Conservation (phyloP, 1,139 yeast species). For the Diutina neorugosa region DNA sequence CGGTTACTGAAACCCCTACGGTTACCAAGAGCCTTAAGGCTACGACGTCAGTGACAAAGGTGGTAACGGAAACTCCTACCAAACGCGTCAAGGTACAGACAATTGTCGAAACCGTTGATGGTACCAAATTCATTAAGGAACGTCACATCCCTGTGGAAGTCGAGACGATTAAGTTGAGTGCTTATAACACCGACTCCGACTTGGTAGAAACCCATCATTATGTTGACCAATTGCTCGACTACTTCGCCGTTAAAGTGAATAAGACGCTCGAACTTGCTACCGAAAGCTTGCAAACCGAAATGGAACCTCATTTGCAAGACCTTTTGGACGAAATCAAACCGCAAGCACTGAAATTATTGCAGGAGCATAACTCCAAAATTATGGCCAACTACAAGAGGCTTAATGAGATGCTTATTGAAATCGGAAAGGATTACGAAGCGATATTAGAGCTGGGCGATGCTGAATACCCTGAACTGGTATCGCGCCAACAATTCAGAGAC, state of each 20-base stretch:
- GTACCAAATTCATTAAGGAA: background rate
- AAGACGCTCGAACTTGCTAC: constrained; percentile 32
- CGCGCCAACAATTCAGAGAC: constrained; percentile 51
- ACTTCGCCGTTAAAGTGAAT: constrained; percentile 25
- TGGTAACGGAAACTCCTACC: background rate
- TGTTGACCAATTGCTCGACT: constrained; percentile 18
- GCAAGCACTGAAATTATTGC: constrained; percentile 18
- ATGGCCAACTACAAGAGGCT: constrained; percentile 28
- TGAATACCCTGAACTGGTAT: constrained; percentile 16
- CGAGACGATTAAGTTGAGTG: background rate
- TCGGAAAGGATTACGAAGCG: constrained; percentile 37
- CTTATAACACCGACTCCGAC: background rate
- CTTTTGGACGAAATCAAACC: constrained; percentile 22
- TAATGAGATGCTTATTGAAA: constrained; percentile 31
- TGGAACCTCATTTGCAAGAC: constrained; percentile 22
- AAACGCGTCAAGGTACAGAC: background rate
- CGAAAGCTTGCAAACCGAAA: constrained; percentile 26
- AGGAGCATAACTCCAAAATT: constrained; percentile 25
- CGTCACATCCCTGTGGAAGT: background rate
- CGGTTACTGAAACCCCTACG: background rate
- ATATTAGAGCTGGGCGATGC: constrained; percentile 26
- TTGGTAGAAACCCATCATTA: background rate
- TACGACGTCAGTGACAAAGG: background rate
- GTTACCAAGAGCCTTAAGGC: background rate
- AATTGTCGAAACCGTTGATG: background rate